phyloP scores from a whole-genome alignment of 805 yeast genomes.

The Wickerhamiella nectarea region DNA sequence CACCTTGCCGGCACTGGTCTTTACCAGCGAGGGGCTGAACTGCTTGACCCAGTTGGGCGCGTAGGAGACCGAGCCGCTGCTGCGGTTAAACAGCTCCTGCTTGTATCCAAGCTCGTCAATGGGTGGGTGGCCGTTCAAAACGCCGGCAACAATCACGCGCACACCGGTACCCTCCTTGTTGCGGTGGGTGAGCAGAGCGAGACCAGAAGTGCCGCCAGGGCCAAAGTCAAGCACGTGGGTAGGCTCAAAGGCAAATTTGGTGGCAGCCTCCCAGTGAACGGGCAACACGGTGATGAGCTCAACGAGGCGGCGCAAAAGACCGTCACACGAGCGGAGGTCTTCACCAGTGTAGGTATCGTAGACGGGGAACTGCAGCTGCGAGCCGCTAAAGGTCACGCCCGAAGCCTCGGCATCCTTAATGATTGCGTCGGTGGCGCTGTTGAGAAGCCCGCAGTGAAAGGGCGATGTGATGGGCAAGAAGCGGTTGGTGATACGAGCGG shows the following conservation, averaged over 20 bases:
- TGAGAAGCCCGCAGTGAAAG: constrained; percentile 82
- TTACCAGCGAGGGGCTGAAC: constrained; percentile 72
- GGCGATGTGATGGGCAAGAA: constrained; percentile 94
- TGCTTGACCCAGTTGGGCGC: constrained; percentile 87
- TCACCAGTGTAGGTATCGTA: constrained; percentile 78
- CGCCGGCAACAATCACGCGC: constrained; percentile 86
- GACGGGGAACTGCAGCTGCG: constrained; percentile 67
- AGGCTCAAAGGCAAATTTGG: constrained; percentile 44
- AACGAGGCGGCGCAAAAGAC: constrained; percentile 55
- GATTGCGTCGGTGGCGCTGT: constrained; percentile 55
- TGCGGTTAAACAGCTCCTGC: constrained; percentile 79
- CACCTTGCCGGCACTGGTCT: constrained; percentile 48
- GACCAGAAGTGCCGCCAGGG: constrained; percentile 96
- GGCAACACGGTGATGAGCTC: constrained; percentile 77
- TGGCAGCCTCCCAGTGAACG: constrained; percentile 90
- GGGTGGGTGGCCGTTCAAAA: constrained; percentile 49
- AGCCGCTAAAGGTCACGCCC: constrained; percentile 40
- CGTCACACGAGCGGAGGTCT: constrained; percentile 50
- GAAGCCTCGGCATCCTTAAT: constrained; percentile 48
- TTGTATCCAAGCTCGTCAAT: constrained; percentile 90
- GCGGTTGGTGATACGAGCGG: constrained; percentile 81
- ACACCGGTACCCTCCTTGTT: constrained; percentile 98
- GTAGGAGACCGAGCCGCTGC: constrained; percentile 50
- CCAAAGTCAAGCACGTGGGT: constrained; percentile 95
- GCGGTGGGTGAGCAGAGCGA: constrained; percentile 91